Conservation (phyloP, 176 grass and related monocot species). For the Avena atlantica region DNA sequence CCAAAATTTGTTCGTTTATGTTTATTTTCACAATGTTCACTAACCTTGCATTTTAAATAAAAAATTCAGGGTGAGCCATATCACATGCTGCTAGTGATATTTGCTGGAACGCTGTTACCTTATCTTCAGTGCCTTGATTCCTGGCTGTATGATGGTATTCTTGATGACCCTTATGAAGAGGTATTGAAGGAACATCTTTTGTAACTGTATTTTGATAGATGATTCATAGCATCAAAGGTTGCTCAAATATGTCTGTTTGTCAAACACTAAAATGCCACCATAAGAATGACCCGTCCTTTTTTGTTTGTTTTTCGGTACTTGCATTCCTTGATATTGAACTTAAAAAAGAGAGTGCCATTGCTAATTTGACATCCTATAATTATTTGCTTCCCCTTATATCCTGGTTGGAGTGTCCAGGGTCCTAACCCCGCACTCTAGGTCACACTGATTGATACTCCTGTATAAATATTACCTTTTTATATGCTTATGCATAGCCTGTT, state of each 20-base stretch:
- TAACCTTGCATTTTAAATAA: constrained; percentile 33
- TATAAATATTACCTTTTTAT: constrained; percentile 12
- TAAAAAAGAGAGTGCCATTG: not conserved
- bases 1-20: constrained; percentile 20
- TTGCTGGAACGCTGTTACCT: constrained; percentile 77
- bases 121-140: constrained; percentile 93
- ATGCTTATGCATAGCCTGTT: constrained; percentile 32
- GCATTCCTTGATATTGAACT: not conserved
- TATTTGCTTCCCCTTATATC: not conserved
- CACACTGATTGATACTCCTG: not conserved
- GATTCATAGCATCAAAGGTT: not conserved
- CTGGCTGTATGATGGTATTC: constrained; percentile 97
- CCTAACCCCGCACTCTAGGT: not conserved
- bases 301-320: constrained; percentile 10
- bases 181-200: constrained; percentile 46
- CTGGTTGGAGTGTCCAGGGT: not conserved
- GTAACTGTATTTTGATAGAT: not conserved
- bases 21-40: constrained; percentile 14
- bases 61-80: constrained; percentile 74
- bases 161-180: constrained; percentile 96
- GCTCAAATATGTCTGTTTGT: constrained; percentile 2
- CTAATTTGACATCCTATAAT: not conserved
- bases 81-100: constrained; percentile 87
- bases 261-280: constrained; percentile 4
- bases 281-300: not conserved